Base-by-base conservation (phyloP, 345 rosid genomes). In the Lepidium aucheri region DNA sequence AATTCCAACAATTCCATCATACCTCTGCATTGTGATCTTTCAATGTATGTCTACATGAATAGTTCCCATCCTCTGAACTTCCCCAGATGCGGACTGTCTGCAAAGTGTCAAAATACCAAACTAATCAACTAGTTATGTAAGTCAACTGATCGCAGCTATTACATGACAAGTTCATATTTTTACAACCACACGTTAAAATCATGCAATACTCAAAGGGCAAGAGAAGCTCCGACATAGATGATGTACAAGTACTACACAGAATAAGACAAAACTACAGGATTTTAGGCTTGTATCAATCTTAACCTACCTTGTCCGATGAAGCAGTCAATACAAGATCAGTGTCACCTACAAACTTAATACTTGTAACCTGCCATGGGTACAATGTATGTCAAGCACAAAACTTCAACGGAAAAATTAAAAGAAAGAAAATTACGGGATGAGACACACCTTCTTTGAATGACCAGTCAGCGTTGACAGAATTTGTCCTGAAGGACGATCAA, bases 41-140 rank as follows among this genome's bases (percentile, higher is more conserved):
- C 81, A 90, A 77, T 63, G 82, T 80, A 53, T 84, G 97, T 74
- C 72, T 81, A 79, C 96, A 94, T 34, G 78, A 80, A 69, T 86
- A 88, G 54, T 72, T 94, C 14, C 97, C 96, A 62, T 83, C 96
- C 72, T 88, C 97, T 28, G 93, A 85, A 69, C 83, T 83, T 82
- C 90, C 81, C 99, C 99, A 94, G 49, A 88, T 67, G 33, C 97
- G 89, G 79, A 94, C 97, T n/a, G 99, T 94, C 99, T 94, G 80
- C 81, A 75, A 24, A 28, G 69, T 63, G 44, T 59, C 35, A 35
- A 43, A 59, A 44, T 28, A 60, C 43, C 41, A 60, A 66, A 34
- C 44, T 30, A 51, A 58, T 59, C 34, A 68, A 12, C 16, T 17
- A 33, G 18, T 15, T 58, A 35, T 45, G 61, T 46, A 46, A 45